Evolutionary conservation across 441 rosid genomes (phyloP), one percentile per base, ranked within the genome.

Genomic region (Eutrema salsugineum): DNA sequence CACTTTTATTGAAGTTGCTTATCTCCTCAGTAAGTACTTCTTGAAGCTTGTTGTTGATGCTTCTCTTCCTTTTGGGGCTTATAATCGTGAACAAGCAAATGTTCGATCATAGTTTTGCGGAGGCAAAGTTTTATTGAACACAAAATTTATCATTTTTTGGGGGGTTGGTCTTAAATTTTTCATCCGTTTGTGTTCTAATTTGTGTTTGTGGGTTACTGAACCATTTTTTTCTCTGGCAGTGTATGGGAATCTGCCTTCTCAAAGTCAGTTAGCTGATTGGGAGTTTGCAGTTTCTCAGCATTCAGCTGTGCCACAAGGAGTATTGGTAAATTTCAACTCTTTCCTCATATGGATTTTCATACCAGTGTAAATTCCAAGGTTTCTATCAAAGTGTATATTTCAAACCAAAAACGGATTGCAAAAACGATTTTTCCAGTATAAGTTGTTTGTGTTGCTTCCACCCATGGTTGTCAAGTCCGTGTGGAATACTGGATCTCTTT

Each of bases 291-390:
- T 95, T 79, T 82, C 93, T 74, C 97, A 95, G 71, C 98, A 95
- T 83, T 95, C 99, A 58, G 98, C 99, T 44, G 96, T 93, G 53
- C 99, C 99, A 0, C 96, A 91, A 79, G 96, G 95, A 77, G 78
- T 95, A 68, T 78, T 95, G 90, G 99, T 95, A 62, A 5, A 78
- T 14, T 51, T 75, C 70, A 59, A 15, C 79, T 44, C 79, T 48
- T 32, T 39, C 12, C 17, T n/a, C n/a, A 0, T 12, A 5, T 57
- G 3, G 4, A 35, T 8, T 50, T 68, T 5, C 33, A 47, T 55
- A 10, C 27, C 53, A n/a, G 20, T 72, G 19, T 39, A 7, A 3
- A 35, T 51, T 71, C 38, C 46, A 4, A 44, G 20, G 1, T 0
- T 72, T 55, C 0, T 30, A 0, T 24, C n/a, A 61, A 16, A 20